Evolutionary conservation across 208 protist species (phyloP).

Genomic region (Wallacemonas collosoma): DNA sequence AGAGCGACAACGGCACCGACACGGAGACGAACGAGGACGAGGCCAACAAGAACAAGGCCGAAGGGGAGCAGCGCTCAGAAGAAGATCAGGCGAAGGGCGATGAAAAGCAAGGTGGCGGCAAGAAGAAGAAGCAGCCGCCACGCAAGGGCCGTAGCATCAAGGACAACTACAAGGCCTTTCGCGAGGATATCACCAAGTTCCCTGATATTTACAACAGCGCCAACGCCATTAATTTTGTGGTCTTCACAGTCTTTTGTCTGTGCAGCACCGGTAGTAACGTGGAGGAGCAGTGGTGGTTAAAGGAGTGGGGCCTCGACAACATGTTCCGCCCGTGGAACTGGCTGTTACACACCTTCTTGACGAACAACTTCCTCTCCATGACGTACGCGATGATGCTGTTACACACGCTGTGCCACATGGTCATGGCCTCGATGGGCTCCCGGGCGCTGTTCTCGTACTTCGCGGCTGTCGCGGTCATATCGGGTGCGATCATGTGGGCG

Average conservation of each 20-base stretch:
- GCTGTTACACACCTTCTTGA: conserved; percentile 85
- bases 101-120: conserved; percentile 18
- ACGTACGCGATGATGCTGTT: conserved; percentile 90
- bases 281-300: conserved; percentile 85
- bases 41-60: conserved; percentile 22
- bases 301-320: conserved; percentile 78
- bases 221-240: conserved; percentile 85
- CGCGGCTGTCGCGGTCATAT: conserved; percentile 58
- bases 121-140: conserved; percentile 30
- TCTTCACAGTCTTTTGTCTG: conserved; percentile 91
- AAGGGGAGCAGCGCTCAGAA: conserved; percentile 18
- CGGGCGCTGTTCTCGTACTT: conserved; percentile 67
- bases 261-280: conserved; percentile 85
- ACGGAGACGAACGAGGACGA: conserved; percentile 16
- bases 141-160: conserved; percentile 38
- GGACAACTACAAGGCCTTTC: conserved; percentile 66
- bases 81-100: conserved; percentile 19
- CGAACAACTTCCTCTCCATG: conserved; percentile 91
- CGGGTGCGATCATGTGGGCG: conserved; percentile 74
- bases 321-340: conserved; percentile 69
- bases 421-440: conserved; percentile 74
- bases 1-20: background rate
- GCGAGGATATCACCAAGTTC: conserved; percentile 74
- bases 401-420: conserved; percentile 80
- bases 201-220: conserved; percentile 92